Evolutionary conservation across 345 rosid genomes (phyloP).

Genomic region (Punica granatum): DNA sequence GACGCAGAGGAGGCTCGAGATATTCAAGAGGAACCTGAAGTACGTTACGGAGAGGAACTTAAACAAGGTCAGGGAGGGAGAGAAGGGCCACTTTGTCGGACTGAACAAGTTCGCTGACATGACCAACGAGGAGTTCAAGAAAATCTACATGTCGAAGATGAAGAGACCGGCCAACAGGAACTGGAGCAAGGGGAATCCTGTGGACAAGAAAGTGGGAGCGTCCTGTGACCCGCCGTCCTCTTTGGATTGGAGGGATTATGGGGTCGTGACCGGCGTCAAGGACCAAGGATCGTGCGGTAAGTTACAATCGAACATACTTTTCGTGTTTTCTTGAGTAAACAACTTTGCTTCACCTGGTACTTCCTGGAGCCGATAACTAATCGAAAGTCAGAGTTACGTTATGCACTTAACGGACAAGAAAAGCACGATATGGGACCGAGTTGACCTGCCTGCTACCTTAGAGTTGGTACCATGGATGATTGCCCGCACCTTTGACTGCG

Average conservation of each 20-base stretch:
- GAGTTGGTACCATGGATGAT: not conserved
- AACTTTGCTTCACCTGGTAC: not conserved
- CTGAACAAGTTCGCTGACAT: conserved; percentile 61
- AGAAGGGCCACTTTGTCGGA: conserved; percentile 30
- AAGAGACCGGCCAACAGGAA: conserved; percentile 27
- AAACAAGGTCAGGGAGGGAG: conserved; percentile 1
- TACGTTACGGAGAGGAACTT: conserved; percentile 32
- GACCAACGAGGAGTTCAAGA: conserved; percentile 55
- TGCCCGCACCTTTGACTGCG: not conserved
- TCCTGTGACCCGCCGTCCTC: conserved; percentile 36
- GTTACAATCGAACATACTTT: not conserved
- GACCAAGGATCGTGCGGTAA: conserved; percentile 54
- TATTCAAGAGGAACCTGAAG: conserved; percentile 38
- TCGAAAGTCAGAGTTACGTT: too few relatives aligned
- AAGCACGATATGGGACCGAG: too few relatives aligned
- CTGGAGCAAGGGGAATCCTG: conserved; percentile 4
- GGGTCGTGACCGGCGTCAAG: conserved; percentile 46
- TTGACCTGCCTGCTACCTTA: too few relatives aligned
- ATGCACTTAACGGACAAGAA: too few relatives aligned
- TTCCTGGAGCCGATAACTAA: too few relatives aligned
- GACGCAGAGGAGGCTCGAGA: conserved; percentile 28
- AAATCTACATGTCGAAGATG: conserved; percentile 33
- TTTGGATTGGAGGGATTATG: conserved; percentile 60
- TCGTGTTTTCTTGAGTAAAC: not conserved
- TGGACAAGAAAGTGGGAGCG: conserved; percentile 13